Percentiles rank a stretch among this genome's conserved stretches.
Conservation (phyloP, 1,284 basidiomycete species). For the Ganoderma resinaceum region DNA sequence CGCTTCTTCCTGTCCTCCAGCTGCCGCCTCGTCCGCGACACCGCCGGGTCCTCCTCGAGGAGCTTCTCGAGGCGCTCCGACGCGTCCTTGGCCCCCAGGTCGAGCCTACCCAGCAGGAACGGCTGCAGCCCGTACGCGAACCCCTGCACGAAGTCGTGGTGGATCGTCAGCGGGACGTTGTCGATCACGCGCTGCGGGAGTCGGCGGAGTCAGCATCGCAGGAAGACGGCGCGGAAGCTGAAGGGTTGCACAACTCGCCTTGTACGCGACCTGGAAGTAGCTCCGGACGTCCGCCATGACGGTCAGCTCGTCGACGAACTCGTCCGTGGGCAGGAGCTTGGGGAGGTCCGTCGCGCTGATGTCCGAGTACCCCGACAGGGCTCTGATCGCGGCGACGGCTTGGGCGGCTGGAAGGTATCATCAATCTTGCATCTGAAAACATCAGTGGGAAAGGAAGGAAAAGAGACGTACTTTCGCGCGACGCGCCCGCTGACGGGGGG, state of each 20-base stretch:
- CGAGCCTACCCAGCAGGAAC: conserved; percentile 48
- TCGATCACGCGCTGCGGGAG: conserved; percentile 59
- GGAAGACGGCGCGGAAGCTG: background rate
- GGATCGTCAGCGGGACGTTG: conserved; percentile 56
- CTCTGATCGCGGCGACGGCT: conserved; percentile 12
- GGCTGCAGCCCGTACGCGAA: conserved; percentile 47
- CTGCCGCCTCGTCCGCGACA: conserved; percentile 38
- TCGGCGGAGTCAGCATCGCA: background rate
- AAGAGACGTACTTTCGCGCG: background rate
- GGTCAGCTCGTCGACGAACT: conserved; percentile 32
- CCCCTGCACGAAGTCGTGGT: conserved; percentile 53
- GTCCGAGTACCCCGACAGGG: conserved; percentile 16
- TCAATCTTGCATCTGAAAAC: background rate
- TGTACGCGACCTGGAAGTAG: conserved; percentile 40
- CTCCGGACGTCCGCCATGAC: conserved; percentile 39
- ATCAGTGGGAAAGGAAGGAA: background rate
- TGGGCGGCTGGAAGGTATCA: background rate
- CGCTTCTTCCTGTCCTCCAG: conserved; percentile 40
- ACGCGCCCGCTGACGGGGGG: background rate
- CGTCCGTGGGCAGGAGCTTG: conserved; percentile 20
- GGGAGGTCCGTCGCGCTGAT: conserved; percentile 16
- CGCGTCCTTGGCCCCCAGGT: conserved; percentile 25
- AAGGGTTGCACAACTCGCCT: conserved; percentile 19
- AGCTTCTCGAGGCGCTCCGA: conserved; percentile 44
- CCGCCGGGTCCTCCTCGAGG: conserved; percentile 52